Conservation (phyloP, 1,284 basidiomycete species). For the Stereum hirsutum region DNA sequence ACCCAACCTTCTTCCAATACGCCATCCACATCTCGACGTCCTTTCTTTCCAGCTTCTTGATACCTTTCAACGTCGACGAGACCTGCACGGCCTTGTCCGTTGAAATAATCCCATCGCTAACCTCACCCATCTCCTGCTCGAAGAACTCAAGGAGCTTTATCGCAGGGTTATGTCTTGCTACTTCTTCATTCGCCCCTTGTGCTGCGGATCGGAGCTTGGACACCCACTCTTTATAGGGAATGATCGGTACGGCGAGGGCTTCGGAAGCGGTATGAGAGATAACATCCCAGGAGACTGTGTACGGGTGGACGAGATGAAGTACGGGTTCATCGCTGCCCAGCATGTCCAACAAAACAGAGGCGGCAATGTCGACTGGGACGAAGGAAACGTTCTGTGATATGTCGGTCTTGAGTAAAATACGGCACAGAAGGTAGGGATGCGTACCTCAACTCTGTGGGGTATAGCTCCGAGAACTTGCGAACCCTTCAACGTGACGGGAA, state of each 20-base stretch:
- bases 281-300: conserved; percentile 6
- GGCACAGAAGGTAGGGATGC: background rate
- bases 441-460: conserved; percentile 1
- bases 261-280: background rate
- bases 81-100: background rate
- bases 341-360: conserved; percentile 16
- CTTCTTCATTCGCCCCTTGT: background rate
- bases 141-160: background rate
- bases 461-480: background rate
- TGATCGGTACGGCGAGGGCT: background rate
- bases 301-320: conserved; percentile 21
- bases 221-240: background rate
- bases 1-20: background rate
- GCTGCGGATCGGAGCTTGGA: background rate
- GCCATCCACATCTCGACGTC: background rate
- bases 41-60: background rate
- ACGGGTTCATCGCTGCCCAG: conserved; percentile 12
- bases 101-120: background rate
- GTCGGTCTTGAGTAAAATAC: conserved; percentile 6
- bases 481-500: conserved; percentile 27
- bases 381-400: conserved; percentile 12
- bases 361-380: conserved; percentile 16
- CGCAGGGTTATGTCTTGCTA: no score
- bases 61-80: background rate
- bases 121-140: background rate